Conservation (phyloP, 352 stramenopile species). For the Blastocystis hominis region DNA sequence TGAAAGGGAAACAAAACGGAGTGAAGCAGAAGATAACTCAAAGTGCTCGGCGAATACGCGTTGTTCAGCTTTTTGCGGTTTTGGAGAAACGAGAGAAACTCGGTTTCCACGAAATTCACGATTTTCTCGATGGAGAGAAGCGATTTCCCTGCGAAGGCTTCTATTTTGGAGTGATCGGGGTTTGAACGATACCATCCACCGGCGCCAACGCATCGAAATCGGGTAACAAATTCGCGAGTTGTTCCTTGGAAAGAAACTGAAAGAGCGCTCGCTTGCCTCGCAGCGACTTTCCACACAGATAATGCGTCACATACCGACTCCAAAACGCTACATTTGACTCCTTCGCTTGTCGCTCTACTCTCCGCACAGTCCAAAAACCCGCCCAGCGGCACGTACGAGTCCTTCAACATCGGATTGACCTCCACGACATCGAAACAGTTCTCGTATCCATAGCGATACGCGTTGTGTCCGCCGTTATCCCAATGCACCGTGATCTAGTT, state of each 20-base stretch:
- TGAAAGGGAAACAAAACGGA: constrained; percentile 46
- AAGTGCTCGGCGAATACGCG: background rate
- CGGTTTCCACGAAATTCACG: background rate
- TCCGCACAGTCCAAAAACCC: background rate
- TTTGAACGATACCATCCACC: background rate
- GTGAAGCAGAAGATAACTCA: background rate
- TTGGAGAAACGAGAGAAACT: background rate
- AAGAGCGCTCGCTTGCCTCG: background rate
- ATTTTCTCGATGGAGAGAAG: background rate
- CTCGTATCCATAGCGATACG: constrained; percentile 49
- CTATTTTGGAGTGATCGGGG: background rate
- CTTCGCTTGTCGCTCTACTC: background rate
- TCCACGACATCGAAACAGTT: constrained; percentile 55
- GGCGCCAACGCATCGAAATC: background rate
- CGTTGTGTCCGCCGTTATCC: constrained; percentile 42
- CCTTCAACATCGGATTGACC: constrained; percentile 32
- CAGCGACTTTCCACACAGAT: background rate
- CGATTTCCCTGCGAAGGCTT: background rate
- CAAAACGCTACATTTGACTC: background rate
- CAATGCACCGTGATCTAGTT: constrained; percentile 27
- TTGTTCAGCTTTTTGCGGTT: background rate
- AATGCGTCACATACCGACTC: constrained; percentile 51
- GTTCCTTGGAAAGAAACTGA: background rate
- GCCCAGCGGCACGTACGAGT: constrained; percentile 4
- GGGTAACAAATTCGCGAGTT: background rate